phyloP scores from a whole-genome alignment of 176 grass and related monocot genomes.

The Aegilops longissima region DNA sequence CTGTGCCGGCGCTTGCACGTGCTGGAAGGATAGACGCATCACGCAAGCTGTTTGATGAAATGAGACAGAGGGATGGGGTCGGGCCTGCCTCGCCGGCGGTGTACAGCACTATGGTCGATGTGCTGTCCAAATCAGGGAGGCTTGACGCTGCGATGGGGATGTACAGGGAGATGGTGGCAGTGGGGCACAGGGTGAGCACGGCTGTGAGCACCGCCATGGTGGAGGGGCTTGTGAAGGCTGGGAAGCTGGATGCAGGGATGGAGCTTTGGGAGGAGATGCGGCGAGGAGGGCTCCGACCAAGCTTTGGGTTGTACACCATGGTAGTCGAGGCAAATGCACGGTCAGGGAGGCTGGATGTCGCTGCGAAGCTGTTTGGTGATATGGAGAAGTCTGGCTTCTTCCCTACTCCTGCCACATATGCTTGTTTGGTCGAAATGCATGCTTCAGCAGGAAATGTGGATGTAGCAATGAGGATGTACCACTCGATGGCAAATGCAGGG shows the following conservation, averaged over 20 bases:
- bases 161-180: constrained; percentile 80
- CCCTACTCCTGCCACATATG: constrained; percentile 75
- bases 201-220: constrained; percentile 61
- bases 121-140: constrained; percentile 80
- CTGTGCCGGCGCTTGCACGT: constrained; percentile 69
- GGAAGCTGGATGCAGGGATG: constrained; percentile 82
- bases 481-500: constrained; percentile 87
- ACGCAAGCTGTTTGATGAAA: constrained; percentile 80
- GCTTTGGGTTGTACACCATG: constrained; percentile 80
- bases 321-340: constrained; percentile 87
- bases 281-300: constrained; percentile 57
- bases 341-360: constrained; percentile 59
- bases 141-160: constrained; percentile 79
- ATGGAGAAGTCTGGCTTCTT: constrained; percentile 99
- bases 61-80: constrained; percentile 50
- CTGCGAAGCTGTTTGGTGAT: constrained; percentile 61
- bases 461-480: constrained; percentile 69
- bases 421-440: constrained; percentile 91
- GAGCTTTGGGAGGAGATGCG: constrained; percentile 93
- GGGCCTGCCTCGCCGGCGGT: constrained; percentile 35
- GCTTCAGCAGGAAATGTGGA: constrained; percentile 77
- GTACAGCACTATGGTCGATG: constrained; percentile 73
- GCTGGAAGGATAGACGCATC: constrained; percentile 78
- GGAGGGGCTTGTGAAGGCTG: constrained; percentile 70
- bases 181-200: constrained; percentile 51